These are phyloP conservation scores for Wickerhamiella siamensis DNA, from an alignment of 805 yeast species.

Conservation along the genomic window DNA sequence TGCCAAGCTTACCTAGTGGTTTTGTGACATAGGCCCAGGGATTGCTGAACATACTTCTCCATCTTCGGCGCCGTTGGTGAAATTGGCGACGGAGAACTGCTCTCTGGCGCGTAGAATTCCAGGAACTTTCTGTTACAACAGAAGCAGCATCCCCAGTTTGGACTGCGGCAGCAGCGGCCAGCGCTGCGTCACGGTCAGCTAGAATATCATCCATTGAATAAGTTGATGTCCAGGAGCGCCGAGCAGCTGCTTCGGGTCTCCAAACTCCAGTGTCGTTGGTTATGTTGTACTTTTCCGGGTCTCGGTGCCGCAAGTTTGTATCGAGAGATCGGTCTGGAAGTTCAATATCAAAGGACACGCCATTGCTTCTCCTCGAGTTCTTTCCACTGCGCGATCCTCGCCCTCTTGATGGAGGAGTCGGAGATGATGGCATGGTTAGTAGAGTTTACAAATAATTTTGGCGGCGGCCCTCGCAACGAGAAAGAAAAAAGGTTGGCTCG, in stretches of 20 bases:
- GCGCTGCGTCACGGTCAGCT: background rate
- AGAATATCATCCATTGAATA: background rate
- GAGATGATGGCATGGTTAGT: background rate
- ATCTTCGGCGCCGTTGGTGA: background rate
- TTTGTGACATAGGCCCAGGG: background rate
- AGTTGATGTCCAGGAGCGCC: background rate
- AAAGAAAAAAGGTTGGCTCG: no score
- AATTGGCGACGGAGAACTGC: background rate
- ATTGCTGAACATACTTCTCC: background rate
- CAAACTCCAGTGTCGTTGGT: background rate
- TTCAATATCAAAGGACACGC: background rate
- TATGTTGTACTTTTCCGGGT: background rate
- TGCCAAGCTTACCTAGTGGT: conserved; percentile 5
- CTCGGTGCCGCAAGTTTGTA: background rate
- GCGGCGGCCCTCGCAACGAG: no score
- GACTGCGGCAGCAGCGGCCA: background rate
- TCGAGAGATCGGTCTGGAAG: background rate
- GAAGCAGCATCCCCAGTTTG: background rate
- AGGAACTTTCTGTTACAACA: background rate
- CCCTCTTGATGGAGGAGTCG: background rate
- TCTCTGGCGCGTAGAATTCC: background rate
- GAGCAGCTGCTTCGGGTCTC: background rate
- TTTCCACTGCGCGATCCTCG: background rate
- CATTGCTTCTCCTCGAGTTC: background rate
- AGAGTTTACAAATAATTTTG: no score